Base-by-base conservation (phyloP, 345 rosid species). In the Cardamine occulta region DNA sequence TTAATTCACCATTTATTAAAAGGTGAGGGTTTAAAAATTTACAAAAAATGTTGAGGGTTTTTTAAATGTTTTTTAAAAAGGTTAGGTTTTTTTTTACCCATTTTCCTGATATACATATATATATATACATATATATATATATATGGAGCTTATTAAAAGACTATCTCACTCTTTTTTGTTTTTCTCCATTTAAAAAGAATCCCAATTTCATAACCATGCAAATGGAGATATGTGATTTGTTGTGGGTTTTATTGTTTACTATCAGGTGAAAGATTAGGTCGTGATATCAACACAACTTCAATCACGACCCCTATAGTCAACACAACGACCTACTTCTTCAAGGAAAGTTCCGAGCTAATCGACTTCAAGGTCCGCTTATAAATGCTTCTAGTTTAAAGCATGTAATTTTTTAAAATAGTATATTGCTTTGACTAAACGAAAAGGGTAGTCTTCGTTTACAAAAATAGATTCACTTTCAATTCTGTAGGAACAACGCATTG, bases 291-390 rank as follows among this genome's bases (percentile, higher is more conserved):
- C 56, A 88, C 91, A 3, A 89, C 80, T 86, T 88, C 95, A 68
- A 88, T 94, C 66, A 87, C 97, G 6, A 94, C 95, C 14, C 98
- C 95, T 1, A 84, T 89, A 48, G 88, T 88, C 67, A 89, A 89
- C 71, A 88, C 97, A 47, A 76, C 97, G 49, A 86, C 95, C 10
- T 89, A 88, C 63, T 89, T 88, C 85, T 89, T 85, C 76, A 91
- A 91, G 87, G 85, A 88, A 51, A 84, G 95, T 78, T 81, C 85
- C 13, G 91, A 94, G 73, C 89, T 94, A 13, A 83, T 94, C 74
- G 96, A 89, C 81, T 94, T 80, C 82, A 91, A 91, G 97, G 98
- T 93, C 28, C 19, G 21, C 14, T 37, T 23, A 11, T 11, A 26
- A 26, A 26, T 54, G 35, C 18, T 26, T 54, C 18, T 54, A 1